Evolutionary conservation across 2,329 filamentous ascomycete species (phyloP).

Genomic region (Xylariales sp.): DNA sequence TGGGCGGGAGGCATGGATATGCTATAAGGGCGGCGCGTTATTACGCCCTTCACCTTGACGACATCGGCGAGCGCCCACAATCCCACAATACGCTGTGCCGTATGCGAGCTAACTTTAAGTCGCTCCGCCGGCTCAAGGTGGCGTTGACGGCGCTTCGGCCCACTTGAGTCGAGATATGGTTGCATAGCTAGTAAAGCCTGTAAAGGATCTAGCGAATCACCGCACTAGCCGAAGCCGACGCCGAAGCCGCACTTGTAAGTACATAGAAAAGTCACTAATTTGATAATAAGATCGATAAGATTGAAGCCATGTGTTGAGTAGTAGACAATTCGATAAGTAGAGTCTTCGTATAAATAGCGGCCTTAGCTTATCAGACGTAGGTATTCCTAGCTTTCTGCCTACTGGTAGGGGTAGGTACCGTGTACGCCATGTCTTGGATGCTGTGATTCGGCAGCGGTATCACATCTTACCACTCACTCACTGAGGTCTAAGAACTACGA

Average conservation of each 20-base stretch:
- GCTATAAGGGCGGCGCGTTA: too few relatives aligned
- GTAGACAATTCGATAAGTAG: too few relatives aligned
- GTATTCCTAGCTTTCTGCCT: too few relatives aligned
- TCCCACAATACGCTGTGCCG: not conserved
- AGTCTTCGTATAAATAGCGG: too few relatives aligned
- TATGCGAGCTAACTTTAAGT: too few relatives aligned
- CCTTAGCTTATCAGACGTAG: too few relatives aligned
- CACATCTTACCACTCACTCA: not conserved
- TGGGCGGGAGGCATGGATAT: conserved; percentile 5
- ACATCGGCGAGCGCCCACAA: conserved; percentile 22
- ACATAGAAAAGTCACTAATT: not conserved
- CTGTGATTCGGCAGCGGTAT: not conserved
- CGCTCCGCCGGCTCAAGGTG: not conserved
- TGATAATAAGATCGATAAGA: too few relatives aligned
- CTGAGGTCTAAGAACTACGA: not conserved
- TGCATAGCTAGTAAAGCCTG: not conserved
- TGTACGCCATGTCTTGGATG: too few relatives aligned
- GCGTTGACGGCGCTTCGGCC: too few relatives aligned
- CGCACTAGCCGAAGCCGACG: conserved; percentile 5
- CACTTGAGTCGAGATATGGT: not conserved
- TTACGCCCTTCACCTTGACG: conserved; percentile 31
- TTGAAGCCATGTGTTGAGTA: too few relatives aligned
- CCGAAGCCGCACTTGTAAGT: conserved; percentile 5
- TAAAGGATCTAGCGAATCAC: not conserved
- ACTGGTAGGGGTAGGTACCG: too few relatives aligned